Evolutionary conservation across 1,284 basidiomycete species (phyloP).

Genomic region (Xanthoconium separans): DNA sequence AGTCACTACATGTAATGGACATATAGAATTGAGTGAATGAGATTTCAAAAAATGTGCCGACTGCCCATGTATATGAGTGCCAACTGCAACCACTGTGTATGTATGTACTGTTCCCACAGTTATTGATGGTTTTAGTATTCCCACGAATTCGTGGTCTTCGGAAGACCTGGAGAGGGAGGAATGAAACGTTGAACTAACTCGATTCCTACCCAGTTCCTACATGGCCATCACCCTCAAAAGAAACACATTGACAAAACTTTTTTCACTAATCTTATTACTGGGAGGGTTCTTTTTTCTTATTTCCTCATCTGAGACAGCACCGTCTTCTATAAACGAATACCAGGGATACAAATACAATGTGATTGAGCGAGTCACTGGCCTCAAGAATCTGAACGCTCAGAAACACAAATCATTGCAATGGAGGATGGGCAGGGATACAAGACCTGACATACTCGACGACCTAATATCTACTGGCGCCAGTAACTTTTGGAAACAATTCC

Average conservation of each 20-base stretch:
- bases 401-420: constrained; percentile 85
- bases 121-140: too few species aligned
- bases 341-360: constrained; percentile 63
- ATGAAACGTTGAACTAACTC: too few species aligned
- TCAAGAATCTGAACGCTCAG: constrained; percentile 83
- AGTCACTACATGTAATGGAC: too few species aligned
- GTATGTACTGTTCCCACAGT: too few species aligned
- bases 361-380: constrained; percentile 78
- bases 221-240: constrained; percentile 16
- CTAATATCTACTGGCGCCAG: constrained; percentile 73
- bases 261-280: constrained; percentile 18
- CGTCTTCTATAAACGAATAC: constrained; percentile 23
- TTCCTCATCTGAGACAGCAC: constrained; percentile 10
- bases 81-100: too few species aligned
- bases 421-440: constrained; percentile 81
- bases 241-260: constrained; percentile 18
- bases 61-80: too few species aligned
- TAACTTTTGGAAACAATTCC: constrained; percentile 91
- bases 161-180: too few species aligned
- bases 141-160: too few species aligned
- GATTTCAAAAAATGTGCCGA: too few species aligned
- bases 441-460: constrained; percentile 75
- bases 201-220: too few species aligned
- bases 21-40: too few species aligned
- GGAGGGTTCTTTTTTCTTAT: constrained; percentile 14